A percentile compares a stretch with the other conserved stretches of the same genome.
These are phyloP conservation scores for Ophiocordyceps unilateralis DNA, from an alignment of 2,329 filamentous ascomycete genomes.

Conservation along the genomic window DNA sequence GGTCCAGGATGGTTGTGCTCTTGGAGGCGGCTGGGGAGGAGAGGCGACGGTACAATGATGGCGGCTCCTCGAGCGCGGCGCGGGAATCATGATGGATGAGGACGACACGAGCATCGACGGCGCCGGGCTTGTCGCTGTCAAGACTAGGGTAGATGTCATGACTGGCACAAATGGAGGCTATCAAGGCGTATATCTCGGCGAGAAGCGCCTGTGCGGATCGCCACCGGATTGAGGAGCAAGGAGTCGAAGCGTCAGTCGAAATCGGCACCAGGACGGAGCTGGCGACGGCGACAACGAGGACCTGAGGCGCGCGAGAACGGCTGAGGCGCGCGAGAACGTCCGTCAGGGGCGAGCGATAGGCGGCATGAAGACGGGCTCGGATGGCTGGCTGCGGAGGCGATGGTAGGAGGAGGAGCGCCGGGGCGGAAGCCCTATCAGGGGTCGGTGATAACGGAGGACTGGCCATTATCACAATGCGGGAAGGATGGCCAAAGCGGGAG, in stretches of 20 bases:
- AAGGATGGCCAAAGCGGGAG: too few relatives aligned
- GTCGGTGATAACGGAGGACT: too few relatives aligned
- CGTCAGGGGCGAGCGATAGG: slow-evolving; percentile 42
- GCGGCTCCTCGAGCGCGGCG: slow-evolving; percentile 6
- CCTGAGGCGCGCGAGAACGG: slow-evolving; percentile 8
- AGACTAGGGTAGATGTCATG: slow-evolving; percentile 42
- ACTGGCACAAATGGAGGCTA: slow-evolving; percentile 54
- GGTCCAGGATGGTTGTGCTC: slow-evolving; percentile 29
- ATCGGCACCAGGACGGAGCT: slow-evolving; percentile 35
- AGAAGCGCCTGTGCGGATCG: slow-evolving; percentile 54
- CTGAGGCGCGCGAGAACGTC: slow-evolving; percentile 33
- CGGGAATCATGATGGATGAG: slow-evolving; percentile 44
- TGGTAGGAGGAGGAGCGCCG: slow-evolving; percentile 44
- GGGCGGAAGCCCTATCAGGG: background rate
- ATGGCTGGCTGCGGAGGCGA: slow-evolving; percentile 40
- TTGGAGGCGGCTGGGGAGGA: slow-evolving; percentile 22
- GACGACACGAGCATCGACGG: slow-evolving; percentile 60
- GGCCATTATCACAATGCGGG: background rate
- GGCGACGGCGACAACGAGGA: slow-evolving; percentile 39
- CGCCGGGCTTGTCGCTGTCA: slow-evolving; percentile 36
- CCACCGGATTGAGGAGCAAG: slow-evolving; percentile 37
- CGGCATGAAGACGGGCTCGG: slow-evolving; percentile 32
- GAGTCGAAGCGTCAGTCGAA: slow-evolving; percentile 13
- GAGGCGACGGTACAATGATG: slow-evolving; percentile 13
- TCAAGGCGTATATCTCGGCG: slow-evolving; percentile 60